Conservation (phyloP, 805 yeast species). For the Yamadazyma scolyti region DNA sequence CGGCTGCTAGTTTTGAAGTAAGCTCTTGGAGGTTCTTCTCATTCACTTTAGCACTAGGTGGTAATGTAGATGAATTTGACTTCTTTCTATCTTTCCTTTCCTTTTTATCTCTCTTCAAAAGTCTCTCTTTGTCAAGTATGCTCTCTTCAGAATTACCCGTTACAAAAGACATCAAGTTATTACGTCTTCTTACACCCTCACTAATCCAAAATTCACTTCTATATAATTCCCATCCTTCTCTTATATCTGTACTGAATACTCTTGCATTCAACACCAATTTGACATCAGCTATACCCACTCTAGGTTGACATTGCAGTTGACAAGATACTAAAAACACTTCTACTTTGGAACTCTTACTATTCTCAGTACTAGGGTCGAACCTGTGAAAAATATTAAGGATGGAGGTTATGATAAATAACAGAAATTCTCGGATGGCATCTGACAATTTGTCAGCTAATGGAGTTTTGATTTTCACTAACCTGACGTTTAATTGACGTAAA, state of each 20-base stretch:
- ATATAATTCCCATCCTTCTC: conserved; percentile 94
- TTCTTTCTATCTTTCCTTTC: conserved; percentile 39
- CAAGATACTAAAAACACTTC: conserved; percentile 38
- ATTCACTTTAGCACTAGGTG: no score
- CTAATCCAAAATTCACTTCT: conserved; percentile 91
- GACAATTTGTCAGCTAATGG: conserved; percentile 29
- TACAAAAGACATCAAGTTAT: conserved; percentile 29
- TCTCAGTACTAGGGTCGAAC: conserved; percentile 27
- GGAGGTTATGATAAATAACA: conserved; percentile 26
- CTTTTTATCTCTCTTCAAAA: conserved; percentile 33
- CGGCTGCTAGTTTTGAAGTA: no score
- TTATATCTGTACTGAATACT: conserved; percentile 72
- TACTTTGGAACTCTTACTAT: conserved; percentile 27
- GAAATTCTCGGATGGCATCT: conserved; percentile 35
- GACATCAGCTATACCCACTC: conserved; percentile 70
- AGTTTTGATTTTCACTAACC: conserved; percentile 60
- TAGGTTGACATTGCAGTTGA: conserved; percentile 49
- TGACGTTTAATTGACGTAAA: conserved; percentile 73
- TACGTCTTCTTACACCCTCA: conserved; percentile 65
- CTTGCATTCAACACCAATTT: conserved; percentile 79
- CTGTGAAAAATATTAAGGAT: conserved; percentile 29
- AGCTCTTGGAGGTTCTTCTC: no score
- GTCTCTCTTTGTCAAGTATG: conserved; percentile 19
- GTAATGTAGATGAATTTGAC: conserved; percentile 13
- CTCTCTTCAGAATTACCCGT: conserved; percentile 10